Base-by-base conservation (phyloP, 768 basidiomycete genomes). In the Collybiopsis confluens region DNA sequence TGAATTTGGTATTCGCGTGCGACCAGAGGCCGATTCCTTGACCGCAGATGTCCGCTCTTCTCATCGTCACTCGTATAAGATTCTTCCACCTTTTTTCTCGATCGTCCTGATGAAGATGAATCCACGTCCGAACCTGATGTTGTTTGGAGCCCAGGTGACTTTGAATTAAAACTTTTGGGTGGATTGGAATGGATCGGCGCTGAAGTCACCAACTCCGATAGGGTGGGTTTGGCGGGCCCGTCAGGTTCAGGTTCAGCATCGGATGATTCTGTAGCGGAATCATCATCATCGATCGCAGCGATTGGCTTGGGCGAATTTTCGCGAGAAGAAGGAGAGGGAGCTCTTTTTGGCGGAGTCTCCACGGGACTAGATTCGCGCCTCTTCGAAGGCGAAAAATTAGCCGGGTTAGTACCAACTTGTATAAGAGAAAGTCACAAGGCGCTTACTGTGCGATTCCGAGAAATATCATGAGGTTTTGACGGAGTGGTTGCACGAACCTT, bases 251-350 rank as follows among this genome's bases (percentile, higher is more conserved):
- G 52, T 33, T 54, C 52, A 16, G n/a, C 33, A 33, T 54, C 52
- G 18, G 43, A 41, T 18, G 72, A 70, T 62, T 79, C 79, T 16
- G 81, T 82, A 23, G 68, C 74, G 16, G 81, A 80, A 55, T 75
- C 74, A 13, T 65, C 64, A 13, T 65, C 64, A 13, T 33, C 30
- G 30, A 6, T 33, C 33, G 67, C 66, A 30, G 59, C 56, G 16
- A 47, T 50, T 54, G 58, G 56, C 35, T 56, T 48, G 16, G 20
- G 21, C 23, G 35, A 18, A 24, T 37, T 48, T 52, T 56, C 36
- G 45, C 9, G 52, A 33, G 21, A 24, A 52, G 46, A 38, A 28
- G 33, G 15, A 56, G 55, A 42, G 20, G 8, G 16, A 15, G 15
- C 16, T 2, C 18, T 40, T 45, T 35, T 45, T 18, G 55, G 44